Percentiles rank a stretch among this genome's conserved stretches.
These are phyloP conservation scores for Pascua guehoae DNA, from an alignment of 1,284 basidiomycete species.

Conservation along the genomic window DNA sequence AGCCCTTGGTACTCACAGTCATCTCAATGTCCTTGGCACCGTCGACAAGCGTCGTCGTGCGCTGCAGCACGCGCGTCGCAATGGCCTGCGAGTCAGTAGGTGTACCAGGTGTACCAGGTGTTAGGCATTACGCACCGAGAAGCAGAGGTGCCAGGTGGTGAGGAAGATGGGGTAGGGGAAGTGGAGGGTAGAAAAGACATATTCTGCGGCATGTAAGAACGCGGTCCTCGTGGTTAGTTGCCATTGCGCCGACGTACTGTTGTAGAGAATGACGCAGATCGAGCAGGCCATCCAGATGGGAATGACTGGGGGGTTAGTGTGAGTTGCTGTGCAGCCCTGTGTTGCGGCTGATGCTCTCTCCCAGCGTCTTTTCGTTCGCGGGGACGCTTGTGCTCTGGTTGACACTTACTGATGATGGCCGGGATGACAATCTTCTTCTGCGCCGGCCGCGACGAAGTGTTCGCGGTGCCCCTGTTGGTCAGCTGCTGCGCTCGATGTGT, in stretches of 20 bases:
- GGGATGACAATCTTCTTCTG: constrained; percentile 50
- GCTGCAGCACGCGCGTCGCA: constrained; percentile 81
- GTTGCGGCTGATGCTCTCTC: no score
- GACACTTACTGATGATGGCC: constrained; percentile 44
- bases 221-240: neutral
- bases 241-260: constrained; percentile 54
- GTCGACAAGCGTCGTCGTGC: constrained; percentile 85
- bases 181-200: constrained; percentile 74
- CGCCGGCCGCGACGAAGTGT: constrained; percentile 17
- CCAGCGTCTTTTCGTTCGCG: no score
- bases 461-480: constrained; percentile 2
- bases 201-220: constrained; percentile 50
- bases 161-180: constrained; percentile 84
- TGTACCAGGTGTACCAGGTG: neutral
- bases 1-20: constrained; percentile 50
- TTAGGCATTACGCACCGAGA: constrained; percentile 67
- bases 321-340: neutral
- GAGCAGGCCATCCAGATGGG: constrained; percentile 72
- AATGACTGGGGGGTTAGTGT: constrained; percentile 35
- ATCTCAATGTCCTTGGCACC: constrained; percentile 82
- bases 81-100: constrained; percentile 59
- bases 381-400: neutral
- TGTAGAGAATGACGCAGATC: constrained; percentile 92
- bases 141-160: constrained; percentile 79
- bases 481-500: neutral